Base-by-base conservation (phyloP, 202 grass and related monocot species). In the Schoenoplectus tabernaemontani region DNA sequence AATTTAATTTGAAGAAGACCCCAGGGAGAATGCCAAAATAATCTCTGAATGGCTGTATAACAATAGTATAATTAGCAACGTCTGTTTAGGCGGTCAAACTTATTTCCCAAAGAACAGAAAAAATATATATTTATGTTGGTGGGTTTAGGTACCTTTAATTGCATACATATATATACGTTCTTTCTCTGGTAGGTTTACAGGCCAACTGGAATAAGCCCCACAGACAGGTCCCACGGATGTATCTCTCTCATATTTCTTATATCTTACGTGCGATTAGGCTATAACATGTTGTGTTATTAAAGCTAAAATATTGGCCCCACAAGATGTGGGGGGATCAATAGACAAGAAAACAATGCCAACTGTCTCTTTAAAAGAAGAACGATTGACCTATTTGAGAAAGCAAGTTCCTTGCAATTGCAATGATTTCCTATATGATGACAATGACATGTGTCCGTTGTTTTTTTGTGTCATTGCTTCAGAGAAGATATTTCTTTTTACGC, bases 191-290 rank as follows among this genome's bases (percentile, higher is more conserved):
- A 76, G 71, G 48, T 76, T 56, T 56, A 56, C 50, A 37, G 71
- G 71, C 71, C 71, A 76, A 53, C 48, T 76, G 26, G 71, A 56
- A 53, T 37, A 37, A 20, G 71, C 12, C 41, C 39, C 71, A 76
- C 48, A 54, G 47, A 19, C 54, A 53, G 44, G 46, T 34, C 15
- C 46, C 69, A 34, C 33, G 46, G 10, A 74, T 53, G 15, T 32
- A 34, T 30, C 28, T 50, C 1, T 28, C 5, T 48, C 6, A 72
- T 75, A 75, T 75, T 28, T 28, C 13, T 28, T 28, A 28, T 28
- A 28, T 28, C 28, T 36, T 75, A 53, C 28, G 16, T 20, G 30
- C 71, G 56, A 26, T 73, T 76, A 76, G 47, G 48, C 28, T n/a
- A 76, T 15, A 76, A 56, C 48, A 76, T 76, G 28, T 28, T 28